Percentiles rank a stretch among this genome's conserved stretches.
Evolutionary conservation across 176 grass and related monocot species (phyloP).

Genomic region (Lolium rigidum): DNA sequence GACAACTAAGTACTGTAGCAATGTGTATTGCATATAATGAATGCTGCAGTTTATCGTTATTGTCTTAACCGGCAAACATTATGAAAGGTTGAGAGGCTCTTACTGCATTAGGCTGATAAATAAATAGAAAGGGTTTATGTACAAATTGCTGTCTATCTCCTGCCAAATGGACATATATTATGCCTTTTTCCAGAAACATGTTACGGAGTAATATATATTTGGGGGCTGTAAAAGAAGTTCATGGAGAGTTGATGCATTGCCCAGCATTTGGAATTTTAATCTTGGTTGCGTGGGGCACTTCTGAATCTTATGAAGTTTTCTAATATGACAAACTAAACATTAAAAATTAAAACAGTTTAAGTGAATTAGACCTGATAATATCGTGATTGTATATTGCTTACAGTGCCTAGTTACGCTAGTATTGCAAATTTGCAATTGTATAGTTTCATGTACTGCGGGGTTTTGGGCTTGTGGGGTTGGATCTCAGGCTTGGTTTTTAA

Average conservation of each 20-base stretch:
- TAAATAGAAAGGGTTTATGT: too few relatives aligned
- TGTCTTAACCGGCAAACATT: not conserved
- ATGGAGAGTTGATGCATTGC: conserved; percentile 3
- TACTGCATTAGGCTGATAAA: not conserved
- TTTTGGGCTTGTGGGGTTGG: conserved; percentile 13
- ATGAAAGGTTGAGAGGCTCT: not conserved
- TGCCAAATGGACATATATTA: not conserved
- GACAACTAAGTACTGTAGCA: not conserved
- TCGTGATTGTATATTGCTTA: not conserved
- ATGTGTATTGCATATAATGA: not conserved
- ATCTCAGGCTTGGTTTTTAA: not conserved
- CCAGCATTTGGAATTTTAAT: conserved; percentile 19
- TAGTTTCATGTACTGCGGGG: not conserved
- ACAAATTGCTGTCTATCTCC: too few relatives aligned
- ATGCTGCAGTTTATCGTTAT: conserved; percentile 5
- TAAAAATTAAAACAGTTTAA: not conserved
- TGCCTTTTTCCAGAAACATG: conserved; percentile 24
- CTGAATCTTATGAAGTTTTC: not conserved
- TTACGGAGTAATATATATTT: not conserved
- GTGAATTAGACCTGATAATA: not conserved
- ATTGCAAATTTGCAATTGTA: not conserved
- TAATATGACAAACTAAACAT: not conserved
- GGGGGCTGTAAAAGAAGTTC: not conserved
- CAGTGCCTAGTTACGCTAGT: not conserved
- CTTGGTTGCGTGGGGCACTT: not conserved